Percentiles rank a stretch among this genome's conserved stretches.
phyloP scores from a whole-genome alignment of 805 yeast species.

The Candida michaelii region DNA sequence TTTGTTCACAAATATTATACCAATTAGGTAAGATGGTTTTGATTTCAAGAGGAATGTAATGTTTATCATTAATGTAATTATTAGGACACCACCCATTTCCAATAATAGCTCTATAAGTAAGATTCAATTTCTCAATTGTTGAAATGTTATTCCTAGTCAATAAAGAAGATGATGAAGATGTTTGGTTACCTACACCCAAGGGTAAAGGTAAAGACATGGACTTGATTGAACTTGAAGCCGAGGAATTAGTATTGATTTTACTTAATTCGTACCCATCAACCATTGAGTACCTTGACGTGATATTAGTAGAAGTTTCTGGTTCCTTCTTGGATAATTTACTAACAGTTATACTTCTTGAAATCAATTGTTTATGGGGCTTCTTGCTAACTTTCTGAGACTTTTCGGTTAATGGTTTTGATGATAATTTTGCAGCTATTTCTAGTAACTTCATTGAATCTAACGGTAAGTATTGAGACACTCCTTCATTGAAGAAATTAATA shows the following conservation, averaged over 20 bases:
- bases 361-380: conserved; percentile 39
- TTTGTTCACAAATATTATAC: conserved; percentile 51
- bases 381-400: conserved; percentile 20
- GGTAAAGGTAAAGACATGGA: conserved; percentile 44
- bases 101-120: conserved; percentile 54
- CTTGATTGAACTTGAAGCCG: conserved; percentile 37
- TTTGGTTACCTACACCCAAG: conserved; percentile 42
- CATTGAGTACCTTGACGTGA: conserved; percentile 42
- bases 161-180: conserved; percentile 38
- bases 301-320: conserved; percentile 7
- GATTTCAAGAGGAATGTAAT: conserved; percentile 32
- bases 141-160: conserved; percentile 39
- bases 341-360: conserved; percentile 50
- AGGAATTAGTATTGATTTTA: conserved; percentile 48
- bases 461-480: conserved; percentile 59
- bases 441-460: conserved; percentile 62
- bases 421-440: conserved; percentile 60
- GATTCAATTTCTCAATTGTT: conserved; percentile 50
- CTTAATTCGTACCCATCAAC: conserved; percentile 61
- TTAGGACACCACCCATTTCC: conserved; percentile 47
- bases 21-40: conserved; percentile 42
- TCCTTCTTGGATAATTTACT: conserved; percentile 34
- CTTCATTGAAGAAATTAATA: conserved; percentile 78
- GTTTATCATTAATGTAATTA: conserved; percentile 28
- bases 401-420: conserved; percentile 54